Base-by-base conservation (phyloP, 2,329 filamentous ascomycete genomes). In the Parafenestella ontariensis region DNA sequence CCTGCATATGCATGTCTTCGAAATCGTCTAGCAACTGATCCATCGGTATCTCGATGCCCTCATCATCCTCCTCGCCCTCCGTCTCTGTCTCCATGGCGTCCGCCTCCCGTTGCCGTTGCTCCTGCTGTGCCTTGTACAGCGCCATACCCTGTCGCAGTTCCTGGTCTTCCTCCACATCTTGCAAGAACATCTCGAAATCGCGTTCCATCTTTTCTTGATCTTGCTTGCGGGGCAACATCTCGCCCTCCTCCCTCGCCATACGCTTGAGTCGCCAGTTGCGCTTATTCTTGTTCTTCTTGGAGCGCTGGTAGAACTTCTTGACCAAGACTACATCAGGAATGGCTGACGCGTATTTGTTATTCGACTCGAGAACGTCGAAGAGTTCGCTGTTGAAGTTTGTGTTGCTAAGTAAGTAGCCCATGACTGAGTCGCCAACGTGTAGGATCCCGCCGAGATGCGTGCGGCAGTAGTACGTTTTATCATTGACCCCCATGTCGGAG, bases 171-270 rank as follows among this genome's bases (percentile, higher is more conserved):
- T 99, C 96, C 10, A 99, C 91, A 76, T 99, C 95, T 41, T 90
- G 89, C 82, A 99, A 80, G 86, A 99, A 99, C 85, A 93, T 87
- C 81, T 99, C 95, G 78, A 96, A 99, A 77, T 99, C 95, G 62
- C 89, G 86, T 73, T 98, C 93, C 81, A 96, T 87, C 60, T 88
- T 87, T 55, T 93, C 91, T 72, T 94, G 90, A 73, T 98, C 93
- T 55, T 91, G 83, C 79, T 96, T 92, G 81, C 91, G 89, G 31
- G 91, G 91, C 61, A 93, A 79, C 75, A 96, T 83, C 62, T 97
- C 94, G 64, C 90, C 89, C 74, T 97, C 91, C 60, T 98, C 93
- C 78, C 87, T 89, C 62, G 84, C 85, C 90, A 99, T 94, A 70
- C 95, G 92, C 86, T 91, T 96, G 76, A 99, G 87, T 76, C 89